Percentiles rank a stretch among this genome's conserved stretches.
Conservation (phyloP, 2,329 filamentous ascomycete species). For the Sphaceloma murrayae region DNA sequence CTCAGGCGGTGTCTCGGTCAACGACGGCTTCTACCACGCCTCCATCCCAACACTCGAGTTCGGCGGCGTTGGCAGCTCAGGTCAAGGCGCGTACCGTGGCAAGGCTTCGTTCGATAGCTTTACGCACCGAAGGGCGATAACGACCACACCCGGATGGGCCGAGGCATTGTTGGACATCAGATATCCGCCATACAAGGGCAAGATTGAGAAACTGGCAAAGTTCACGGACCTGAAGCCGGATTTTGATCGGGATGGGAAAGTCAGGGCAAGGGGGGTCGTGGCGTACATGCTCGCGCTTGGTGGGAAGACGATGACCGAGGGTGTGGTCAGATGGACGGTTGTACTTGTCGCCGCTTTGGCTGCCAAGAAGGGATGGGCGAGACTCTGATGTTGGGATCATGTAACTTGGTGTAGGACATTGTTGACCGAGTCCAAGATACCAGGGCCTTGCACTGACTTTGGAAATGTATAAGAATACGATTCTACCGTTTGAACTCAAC, state of each 20-base stretch:
- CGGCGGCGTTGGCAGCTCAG: slow-evolving; percentile 73
- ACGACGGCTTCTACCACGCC: slow-evolving; percentile 58
- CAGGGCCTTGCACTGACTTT: too few relatives aligned
- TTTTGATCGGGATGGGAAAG: slow-evolving; percentile 49
- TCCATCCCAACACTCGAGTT: slow-evolving; percentile 64
- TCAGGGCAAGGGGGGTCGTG: slow-evolving; percentile 22
- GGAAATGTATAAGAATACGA: too few relatives aligned
- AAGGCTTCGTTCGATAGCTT: slow-evolving; percentile 62
- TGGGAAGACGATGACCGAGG: slow-evolving; percentile 23
- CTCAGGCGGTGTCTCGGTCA: slow-evolving; percentile 43
- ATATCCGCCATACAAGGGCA: slow-evolving; percentile 53
- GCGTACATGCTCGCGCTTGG: slow-evolving; percentile 28
- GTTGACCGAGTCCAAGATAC: too few relatives aligned
- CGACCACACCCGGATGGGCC: slow-evolving; percentile 56
- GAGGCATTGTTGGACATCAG: slow-evolving; percentile 58
- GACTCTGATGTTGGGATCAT: neutral
- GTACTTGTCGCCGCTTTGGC: slow-evolving; percentile 12
- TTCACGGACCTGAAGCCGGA: slow-evolving; percentile 47
- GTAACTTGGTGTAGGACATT: too few relatives aligned
- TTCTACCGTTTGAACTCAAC: too few relatives aligned
- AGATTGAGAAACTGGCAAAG: slow-evolving; percentile 42
- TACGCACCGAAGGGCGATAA: slow-evolving; percentile 52
- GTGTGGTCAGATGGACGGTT: slow-evolving; percentile 23
- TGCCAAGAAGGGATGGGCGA: slow-evolving; percentile 3
- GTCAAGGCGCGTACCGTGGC: slow-evolving; percentile 68